These are phyloP conservation scores for Alternaria tenuissima DNA, from an alignment of 2,329 filamentous ascomycete species.

Conservation along the genomic window DNA sequence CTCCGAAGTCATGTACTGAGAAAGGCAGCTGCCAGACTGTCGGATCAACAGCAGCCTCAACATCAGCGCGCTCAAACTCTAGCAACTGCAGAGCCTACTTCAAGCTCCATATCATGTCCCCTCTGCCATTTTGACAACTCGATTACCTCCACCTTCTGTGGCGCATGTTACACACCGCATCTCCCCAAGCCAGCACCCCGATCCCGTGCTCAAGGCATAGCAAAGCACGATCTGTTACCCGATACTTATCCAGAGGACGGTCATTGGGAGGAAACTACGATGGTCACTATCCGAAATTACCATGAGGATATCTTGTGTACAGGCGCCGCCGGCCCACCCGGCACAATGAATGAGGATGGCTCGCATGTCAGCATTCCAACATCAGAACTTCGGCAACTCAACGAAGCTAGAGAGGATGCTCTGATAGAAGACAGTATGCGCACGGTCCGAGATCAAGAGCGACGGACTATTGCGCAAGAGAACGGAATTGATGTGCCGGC, in stretches of 20 bases:
- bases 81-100: not conserved
- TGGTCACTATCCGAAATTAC: not conserved
- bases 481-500: not conserved
- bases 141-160: not conserved
- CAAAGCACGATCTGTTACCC: not conserved
- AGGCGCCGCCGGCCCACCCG: not conserved
- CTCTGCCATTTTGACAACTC: not conserved
- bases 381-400: not conserved
- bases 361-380: not conserved
- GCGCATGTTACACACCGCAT: not conserved
- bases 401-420: not conserved
- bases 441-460: not conserved
- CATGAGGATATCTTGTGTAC: not conserved
- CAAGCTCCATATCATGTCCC: not conserved
- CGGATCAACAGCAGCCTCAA: not conserved
- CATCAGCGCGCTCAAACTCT: not conserved
- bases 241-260: not conserved
- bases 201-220: not conserved
- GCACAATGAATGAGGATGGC: not conserved
- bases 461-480: not conserved
- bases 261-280: not conserved
- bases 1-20: not conserved
- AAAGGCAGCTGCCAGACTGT: not conserved
- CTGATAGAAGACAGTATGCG: not conserved
- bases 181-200: not conserved